A percentile compares a stretch with the other conserved stretches of the same genome.
These are phyloP conservation scores for Angomonas ambiguus DNA, from an alignment of 208 protist genomes.

Conservation along the genomic window DNA sequence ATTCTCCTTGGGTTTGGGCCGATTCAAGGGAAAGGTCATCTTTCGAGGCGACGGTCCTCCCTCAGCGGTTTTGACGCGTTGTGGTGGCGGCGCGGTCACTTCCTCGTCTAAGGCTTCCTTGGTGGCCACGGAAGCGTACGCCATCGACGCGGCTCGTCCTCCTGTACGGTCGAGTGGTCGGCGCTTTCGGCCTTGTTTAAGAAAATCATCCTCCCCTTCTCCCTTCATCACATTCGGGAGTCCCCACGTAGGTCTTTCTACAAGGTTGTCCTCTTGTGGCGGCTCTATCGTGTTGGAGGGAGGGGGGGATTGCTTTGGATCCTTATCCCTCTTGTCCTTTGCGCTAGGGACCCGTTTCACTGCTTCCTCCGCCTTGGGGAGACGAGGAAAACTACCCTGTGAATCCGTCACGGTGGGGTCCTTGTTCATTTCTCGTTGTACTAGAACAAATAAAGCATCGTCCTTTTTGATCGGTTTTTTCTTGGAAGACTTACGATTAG, in stretches of 20 bases:
- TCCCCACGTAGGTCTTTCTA: not conserved
- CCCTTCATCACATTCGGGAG: not conserved
- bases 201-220: not conserved
- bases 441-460: not conserved
- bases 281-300: too few relatives aligned
- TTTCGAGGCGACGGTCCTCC: not conserved
- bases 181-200: not conserved
- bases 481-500: not conserved
- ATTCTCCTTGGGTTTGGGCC: too few relatives aligned
- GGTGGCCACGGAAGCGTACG: not conserved
- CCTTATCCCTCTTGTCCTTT: not conserved
- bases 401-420: not conserved
- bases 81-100: not conserved
- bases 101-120: not conserved
- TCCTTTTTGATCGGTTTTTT: not conserved
- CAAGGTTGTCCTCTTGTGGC: not conserved
- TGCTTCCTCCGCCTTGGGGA: not conserved
- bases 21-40: not conserved
- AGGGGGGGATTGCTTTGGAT: not conserved
- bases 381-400: not conserved
- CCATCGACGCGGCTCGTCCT: not conserved
- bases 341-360: not conserved
- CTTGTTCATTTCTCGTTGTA: conserved; percentile 10
- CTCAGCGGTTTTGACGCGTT: not conserved
- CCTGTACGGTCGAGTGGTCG: not conserved